A percentile compares a stretch with the other conserved stretches of the same genome.
Evolutionary conservation across 305 asterid species (phyloP).

Genomic region (Rubia peregrina): DNA sequence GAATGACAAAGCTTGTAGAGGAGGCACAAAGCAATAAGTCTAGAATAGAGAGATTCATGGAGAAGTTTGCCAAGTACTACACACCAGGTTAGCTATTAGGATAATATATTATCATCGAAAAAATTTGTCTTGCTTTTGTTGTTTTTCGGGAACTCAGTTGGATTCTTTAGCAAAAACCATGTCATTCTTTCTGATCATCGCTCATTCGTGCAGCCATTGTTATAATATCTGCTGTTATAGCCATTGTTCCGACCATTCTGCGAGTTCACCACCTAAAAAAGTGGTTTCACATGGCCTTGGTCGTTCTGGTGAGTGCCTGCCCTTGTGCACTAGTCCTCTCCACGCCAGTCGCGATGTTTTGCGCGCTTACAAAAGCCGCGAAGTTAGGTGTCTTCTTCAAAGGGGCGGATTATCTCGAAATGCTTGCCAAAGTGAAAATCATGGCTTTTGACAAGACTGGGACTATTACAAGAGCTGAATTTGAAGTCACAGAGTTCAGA

Average conservation of each 20-base stretch:
- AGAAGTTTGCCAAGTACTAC: constrained; percentile 74
- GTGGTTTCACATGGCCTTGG: constrained; percentile 79
- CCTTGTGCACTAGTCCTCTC: constrained; percentile 89
- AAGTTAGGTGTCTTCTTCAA: constrained; percentile 71
- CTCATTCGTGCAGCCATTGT: constrained; percentile 44
- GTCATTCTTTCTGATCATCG: not conserved
- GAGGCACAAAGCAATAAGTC: constrained; percentile 83
- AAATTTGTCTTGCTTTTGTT: not conserved
- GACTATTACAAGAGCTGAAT: constrained; percentile 79
- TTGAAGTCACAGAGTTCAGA: constrained; percentile 52
- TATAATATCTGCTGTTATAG: constrained; percentile 41
- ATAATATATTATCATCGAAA: not conserved
- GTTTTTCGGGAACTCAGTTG: no score
- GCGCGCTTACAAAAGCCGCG: constrained; percentile 83
- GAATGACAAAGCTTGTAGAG: constrained; percentile 81
- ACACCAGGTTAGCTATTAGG: constrained; percentile 53
- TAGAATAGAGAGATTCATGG: constrained; percentile 55
- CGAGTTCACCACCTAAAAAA: constrained; percentile 38
- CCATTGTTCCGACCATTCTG: constrained; percentile 47
- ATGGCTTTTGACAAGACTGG: constrained; percentile 95
- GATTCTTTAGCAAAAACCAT: not conserved
- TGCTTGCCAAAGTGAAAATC: constrained; percentile 51
- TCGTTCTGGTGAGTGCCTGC: constrained; percentile 72
- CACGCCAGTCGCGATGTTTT: constrained; percentile 82
- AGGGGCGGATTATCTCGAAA: constrained; percentile 79